A percentile compares a stretch with the other conserved stretches of the same genome.
These are phyloP conservation scores for Raphidocelis subcapitata DNA, from an alignment of 139 green algal genomes.

Conservation along the genomic window DNA sequence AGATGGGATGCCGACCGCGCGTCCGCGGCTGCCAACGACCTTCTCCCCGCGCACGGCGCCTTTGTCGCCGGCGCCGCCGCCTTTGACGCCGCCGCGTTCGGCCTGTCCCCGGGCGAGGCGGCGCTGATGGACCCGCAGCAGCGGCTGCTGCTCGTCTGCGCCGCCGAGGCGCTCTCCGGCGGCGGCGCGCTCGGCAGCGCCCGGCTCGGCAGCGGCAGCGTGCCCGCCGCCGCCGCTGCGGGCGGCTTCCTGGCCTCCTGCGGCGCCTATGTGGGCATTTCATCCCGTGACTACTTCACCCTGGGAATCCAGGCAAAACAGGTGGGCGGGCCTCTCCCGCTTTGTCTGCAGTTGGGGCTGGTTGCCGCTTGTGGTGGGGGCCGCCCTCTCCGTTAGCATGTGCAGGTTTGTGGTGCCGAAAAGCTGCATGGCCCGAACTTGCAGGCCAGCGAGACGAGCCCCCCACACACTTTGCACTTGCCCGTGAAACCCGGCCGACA, in stretches of 20 bases:
- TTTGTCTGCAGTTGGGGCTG: no score
- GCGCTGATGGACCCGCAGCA: conserved; percentile 83
- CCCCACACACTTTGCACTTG: no score
- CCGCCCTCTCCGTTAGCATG: no score
- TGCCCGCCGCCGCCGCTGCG: no score
- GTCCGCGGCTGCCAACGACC: neutral
- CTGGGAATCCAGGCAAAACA: conserved; percentile 27
- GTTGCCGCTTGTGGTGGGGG: no score
- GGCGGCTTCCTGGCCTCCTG: conserved; percentile 1
- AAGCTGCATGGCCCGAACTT: no score
- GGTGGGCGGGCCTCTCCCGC: conserved; percentile 4
- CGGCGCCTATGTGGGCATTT: conserved; percentile 64
- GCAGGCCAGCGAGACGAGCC: no score
- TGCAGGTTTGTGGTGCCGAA: no score
- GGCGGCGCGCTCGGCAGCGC: neutral
- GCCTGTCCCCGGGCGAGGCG: conserved; percentile 55
- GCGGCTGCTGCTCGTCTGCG: conserved; percentile 69
- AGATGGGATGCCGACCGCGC: conserved; percentile 18
- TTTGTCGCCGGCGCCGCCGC: conserved; percentile 35
- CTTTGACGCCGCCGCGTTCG: conserved; percentile 79
- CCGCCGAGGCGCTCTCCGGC: conserved; percentile 25
- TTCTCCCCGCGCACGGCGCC: conserved; percentile 36
- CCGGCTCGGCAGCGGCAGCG: neutral
- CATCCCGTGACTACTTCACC: conserved; percentile 68
- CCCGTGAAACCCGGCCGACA: no score